phyloP scores from a whole-genome alignment of 768 basidiomycete species.

The Erythrobasidium yunnanense region DNA sequence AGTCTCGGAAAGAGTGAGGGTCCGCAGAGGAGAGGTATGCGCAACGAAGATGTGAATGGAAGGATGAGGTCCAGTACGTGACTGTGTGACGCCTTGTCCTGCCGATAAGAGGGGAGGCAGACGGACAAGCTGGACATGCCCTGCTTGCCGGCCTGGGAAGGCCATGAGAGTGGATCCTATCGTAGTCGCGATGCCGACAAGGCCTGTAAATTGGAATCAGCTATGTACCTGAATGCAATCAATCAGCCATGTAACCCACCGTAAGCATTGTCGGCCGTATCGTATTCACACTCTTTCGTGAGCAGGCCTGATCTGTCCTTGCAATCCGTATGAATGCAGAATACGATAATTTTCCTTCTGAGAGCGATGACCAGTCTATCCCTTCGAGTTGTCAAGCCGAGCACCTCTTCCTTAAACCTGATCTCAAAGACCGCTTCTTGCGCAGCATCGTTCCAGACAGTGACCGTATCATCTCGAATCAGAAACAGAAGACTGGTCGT shows the following conservation, averaged over 20 bases:
- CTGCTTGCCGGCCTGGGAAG: constrained; percentile 71
- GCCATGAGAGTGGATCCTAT: constrained; percentile 68
- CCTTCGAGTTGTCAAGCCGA: constrained; percentile 30
- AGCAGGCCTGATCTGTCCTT: constrained; percentile 44
- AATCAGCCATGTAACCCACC: constrained; percentile 48
- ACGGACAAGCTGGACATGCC: constrained; percentile 77
- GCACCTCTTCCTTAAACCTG: constrained; percentile 61
- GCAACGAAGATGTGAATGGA: constrained; percentile 70
- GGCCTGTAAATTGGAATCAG: constrained; percentile 47
- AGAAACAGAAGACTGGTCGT: constrained; percentile 16
- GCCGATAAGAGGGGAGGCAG: constrained; percentile 79
- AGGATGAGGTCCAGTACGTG: constrained; percentile 25
- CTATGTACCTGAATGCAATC: not conserved
- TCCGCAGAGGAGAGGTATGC: constrained; percentile 66
- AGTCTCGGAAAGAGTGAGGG: constrained; percentile 64
- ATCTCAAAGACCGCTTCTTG: constrained; percentile 73
- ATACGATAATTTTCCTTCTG: constrained; percentile 62
- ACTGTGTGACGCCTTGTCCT: no score
- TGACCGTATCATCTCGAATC: constrained; percentile 44
- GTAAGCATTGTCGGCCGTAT: constrained; percentile 74
- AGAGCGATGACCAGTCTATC: constrained; percentile 36
- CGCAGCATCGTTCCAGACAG: constrained; percentile 68
- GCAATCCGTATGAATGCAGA: constrained; percentile 50
- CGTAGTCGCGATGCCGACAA: constrained; percentile 68
- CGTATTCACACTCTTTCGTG: constrained; percentile 61